A percentile compares a stretch with the other conserved stretches of the same genome.
Evolutionary conservation across 2,329 filamentous ascomycete species (phyloP).

Genomic region (Neonectria neomacrospora): DNA sequence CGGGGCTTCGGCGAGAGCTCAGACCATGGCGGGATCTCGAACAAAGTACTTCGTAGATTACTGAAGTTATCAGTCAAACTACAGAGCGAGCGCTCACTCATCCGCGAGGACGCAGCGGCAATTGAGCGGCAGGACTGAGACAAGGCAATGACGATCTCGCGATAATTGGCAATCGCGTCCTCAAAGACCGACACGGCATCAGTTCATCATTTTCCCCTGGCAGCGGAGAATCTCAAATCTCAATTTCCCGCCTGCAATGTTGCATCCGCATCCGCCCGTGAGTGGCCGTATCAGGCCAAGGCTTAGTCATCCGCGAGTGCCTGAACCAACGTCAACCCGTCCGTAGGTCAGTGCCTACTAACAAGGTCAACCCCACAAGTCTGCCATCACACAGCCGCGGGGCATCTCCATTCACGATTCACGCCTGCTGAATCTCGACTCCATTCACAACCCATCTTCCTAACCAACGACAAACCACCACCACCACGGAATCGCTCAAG

Average conservation of each 20-base stretch:
- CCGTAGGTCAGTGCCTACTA: no score
- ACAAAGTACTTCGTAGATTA: no score
- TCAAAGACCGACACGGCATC: conserved; percentile 14
- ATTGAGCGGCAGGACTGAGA: background rate
- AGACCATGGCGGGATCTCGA: background rate
- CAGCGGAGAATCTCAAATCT: conserved; percentile 12
- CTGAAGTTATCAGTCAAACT: no score
- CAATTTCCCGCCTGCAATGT: conserved; percentile 23
- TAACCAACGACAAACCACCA: no score
- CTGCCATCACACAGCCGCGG: conserved; percentile 8
- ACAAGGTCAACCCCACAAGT: conserved; percentile 17
- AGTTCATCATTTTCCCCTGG: conserved; percentile 21
- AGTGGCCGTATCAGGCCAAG: conserved; percentile 5
- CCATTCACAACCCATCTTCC: no score
- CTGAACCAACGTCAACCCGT: background rate
- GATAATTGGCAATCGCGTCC: conserved; percentile 15
- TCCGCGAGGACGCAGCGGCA: background rate
- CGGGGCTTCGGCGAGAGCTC: background rate
- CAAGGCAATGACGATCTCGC: conserved; percentile 10
- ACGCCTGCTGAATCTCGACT: conserved; percentile 3
- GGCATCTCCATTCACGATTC: conserved; percentile 13
- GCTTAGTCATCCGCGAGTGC: conserved; percentile 25
- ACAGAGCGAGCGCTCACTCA: conserved; percentile 3
- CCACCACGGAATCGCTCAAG: no score
- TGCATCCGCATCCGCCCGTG: conserved; percentile 7